phyloP scores from a whole-genome alignment of 352 stramenopile genomes.

The Elongisporangium undulatum region DNA sequence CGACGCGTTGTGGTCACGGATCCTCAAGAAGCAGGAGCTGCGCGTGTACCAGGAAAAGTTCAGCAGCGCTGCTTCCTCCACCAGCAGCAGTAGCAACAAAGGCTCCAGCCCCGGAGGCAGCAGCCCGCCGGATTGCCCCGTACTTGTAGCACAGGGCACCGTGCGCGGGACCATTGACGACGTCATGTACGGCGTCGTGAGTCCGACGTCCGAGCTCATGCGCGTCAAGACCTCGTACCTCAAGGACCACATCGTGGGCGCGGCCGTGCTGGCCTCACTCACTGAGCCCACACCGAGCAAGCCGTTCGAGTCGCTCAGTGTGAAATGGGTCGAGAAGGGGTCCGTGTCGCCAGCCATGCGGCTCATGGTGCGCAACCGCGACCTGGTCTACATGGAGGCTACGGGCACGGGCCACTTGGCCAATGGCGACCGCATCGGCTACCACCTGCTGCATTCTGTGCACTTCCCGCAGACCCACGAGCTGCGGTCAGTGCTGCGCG shows the following conservation, averaged over 20 bases:
- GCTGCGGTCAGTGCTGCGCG: slow-evolving; percentile 18
- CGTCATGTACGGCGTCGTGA: slow-evolving; percentile 31
- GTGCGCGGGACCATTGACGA: slow-evolving; percentile 35
- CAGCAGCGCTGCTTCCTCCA: not conserved
- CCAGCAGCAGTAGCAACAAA: not conserved
- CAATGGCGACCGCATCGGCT: slow-evolving; percentile 43
- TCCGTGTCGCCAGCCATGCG: slow-evolving; percentile 8
- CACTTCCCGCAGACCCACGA: slow-evolving; percentile 25
- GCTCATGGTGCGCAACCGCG: slow-evolving; percentile 40
- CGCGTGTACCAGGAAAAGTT: not conserved
- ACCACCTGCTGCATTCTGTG: slow-evolving; percentile 55
- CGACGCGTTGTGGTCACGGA: not conserved
- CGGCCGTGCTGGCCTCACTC: slow-evolving; percentile 21
- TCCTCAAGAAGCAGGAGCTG: not conserved
- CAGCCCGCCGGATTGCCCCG: slow-evolving; percentile 4
- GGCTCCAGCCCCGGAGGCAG: not conserved
- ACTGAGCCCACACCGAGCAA: slow-evolving; percentile 13
- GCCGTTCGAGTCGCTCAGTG: slow-evolving; percentile 20
- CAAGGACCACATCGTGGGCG: slow-evolving; percentile 14
- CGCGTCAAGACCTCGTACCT: slow-evolving; percentile 27
- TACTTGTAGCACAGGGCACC: slow-evolving; percentile 44
- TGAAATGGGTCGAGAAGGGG: slow-evolving; percentile 26
- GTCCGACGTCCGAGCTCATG: slow-evolving; percentile 23
- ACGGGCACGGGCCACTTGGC: slow-evolving; percentile 28
- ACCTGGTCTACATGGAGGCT: slow-evolving; percentile 53